Base-by-base conservation (phyloP, 768 basidiomycete species). In the Termitomyces sp. region DNA sequence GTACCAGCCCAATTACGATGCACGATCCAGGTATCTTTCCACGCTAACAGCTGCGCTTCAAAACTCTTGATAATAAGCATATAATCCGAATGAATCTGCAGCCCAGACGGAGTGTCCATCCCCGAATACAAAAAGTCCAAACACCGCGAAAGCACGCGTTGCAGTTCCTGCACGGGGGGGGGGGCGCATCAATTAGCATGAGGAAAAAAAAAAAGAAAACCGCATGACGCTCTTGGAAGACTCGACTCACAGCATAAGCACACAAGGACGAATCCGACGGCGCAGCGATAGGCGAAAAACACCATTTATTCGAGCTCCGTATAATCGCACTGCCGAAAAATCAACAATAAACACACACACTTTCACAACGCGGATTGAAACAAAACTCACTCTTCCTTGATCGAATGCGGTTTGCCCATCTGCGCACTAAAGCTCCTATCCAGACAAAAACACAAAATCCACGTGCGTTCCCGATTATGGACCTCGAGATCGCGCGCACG, bases 341-440 rank as follows among this genome's bases (percentile, higher is more conserved):
- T 27, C 27, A 27, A 27, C 27, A 27, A n/a, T n/a, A n/a, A n/a
- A n/a, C n/a, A n/a, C n/a, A n/a, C n/a, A n/a, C n/a, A n/a, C n/a
- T n/a, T n/a, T n/a, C n/a, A n/a, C n/a, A n/a, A n/a, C n/a, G n/a
- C n/a, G 27, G 27, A 27, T n/a, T n/a, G 4, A 27, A 27, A 27
- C 39, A 39, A 31, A 31, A 81, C 92, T 65, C 69, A 94, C 92
- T 99, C 96, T 73, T 98, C 96, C 69, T 89, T 87, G 64, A 98
- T 88, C 2, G 88, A 86, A 68, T 91, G 86, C 4, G 96, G 96
- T 74, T 97, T 98, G 46, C 95, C 95, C 93, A 98, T 93, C 73
- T 96, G 95, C 0, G 95, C 91, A 64, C 93, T 92, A 59, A 89
- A 81, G 65, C 94, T 96, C 61, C 93, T 81, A 70, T 98, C 95